Evolutionary conservation across 192 early-diverging fungal species (phyloP).

Genomic region (Chytriomyces confervae): DNA sequence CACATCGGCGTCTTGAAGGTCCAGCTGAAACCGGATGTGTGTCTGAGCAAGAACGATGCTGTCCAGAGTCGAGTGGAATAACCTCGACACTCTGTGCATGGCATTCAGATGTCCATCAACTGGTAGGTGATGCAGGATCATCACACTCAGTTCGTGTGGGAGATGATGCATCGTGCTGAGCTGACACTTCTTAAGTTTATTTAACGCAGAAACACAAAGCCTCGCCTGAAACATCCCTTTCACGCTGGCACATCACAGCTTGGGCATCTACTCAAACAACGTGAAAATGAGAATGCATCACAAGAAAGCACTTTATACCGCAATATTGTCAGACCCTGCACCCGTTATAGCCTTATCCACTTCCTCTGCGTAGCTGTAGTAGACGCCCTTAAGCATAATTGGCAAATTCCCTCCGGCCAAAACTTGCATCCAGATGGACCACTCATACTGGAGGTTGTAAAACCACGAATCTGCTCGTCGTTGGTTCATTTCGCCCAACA

Average conservation of each 20-base stretch:
- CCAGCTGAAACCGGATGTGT: not conserved
- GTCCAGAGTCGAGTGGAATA: not conserved
- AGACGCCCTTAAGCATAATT: constrained; percentile 31
- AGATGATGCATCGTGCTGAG: not conserved
- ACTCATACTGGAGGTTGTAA: constrained; percentile 31
- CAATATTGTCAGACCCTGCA: not conserved
- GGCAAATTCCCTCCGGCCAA: constrained; percentile 35
- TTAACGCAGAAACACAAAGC: too few species aligned
- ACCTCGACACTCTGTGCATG: not conserved
- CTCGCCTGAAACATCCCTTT: too few species aligned
- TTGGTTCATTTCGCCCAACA: constrained; percentile 40
- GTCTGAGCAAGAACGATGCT: not conserved
- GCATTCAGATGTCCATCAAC: not conserved
- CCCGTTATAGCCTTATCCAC: constrained; percentile 9
- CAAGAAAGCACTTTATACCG: not conserved
- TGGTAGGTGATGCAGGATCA: not conserved
- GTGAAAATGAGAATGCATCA: too few species aligned
- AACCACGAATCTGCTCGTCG: constrained; percentile 28
- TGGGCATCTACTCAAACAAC: too few species aligned
- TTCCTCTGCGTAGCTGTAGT: constrained; percentile 35
- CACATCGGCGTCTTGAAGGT: not conserved
- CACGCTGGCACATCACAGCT: too few species aligned
- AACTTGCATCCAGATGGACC: constrained; percentile 32
- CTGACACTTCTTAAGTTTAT: too few species aligned
- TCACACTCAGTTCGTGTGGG: not conserved